Conservation (phyloP, 1,284 basidiomycete genomes). For the Trametes polyzona region DNA sequence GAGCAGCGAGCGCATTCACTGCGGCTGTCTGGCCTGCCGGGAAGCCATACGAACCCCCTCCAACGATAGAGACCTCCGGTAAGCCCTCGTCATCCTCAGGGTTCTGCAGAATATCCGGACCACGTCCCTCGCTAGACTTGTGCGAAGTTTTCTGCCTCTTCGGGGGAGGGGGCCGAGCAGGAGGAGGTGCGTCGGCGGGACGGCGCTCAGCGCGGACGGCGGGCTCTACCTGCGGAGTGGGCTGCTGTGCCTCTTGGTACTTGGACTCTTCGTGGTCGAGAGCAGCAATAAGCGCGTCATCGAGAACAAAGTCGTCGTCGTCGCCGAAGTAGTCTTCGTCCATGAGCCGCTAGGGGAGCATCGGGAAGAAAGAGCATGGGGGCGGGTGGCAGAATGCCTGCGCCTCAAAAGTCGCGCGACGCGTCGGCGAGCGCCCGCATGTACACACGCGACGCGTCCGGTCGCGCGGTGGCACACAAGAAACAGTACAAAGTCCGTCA, state of each 20-base stretch:
- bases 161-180: background rate
- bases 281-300: slow-evolving; percentile 62
- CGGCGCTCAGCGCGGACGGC: slow-evolving; percentile 23
- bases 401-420: background rate
- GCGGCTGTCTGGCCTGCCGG: slow-evolving; percentile 16
- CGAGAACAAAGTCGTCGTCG: slow-evolving; percentile 65
- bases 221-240: slow-evolving; percentile 16
- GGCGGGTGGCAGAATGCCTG: background rate
- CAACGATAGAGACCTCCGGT: slow-evolving; percentile 58
- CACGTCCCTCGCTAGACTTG: background rate
- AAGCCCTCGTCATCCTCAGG: slow-evolving; percentile 52
- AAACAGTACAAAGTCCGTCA: background rate
- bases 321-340: slow-evolving; percentile 69
- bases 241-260: slow-evolving; percentile 40
- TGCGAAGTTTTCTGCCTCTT: slow-evolving; percentile 22
- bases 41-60: slow-evolving; percentile 42
- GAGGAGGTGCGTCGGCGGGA: slow-evolving; percentile 18
- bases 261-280: slow-evolving; percentile 65
- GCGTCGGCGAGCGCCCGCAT: background rate
- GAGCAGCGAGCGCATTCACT: slow-evolving; percentile 14
- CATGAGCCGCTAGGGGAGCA: slow-evolving; percentile 43
- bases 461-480: background rate
- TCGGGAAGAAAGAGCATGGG: slow-evolving; percentile 9
- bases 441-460: slow-evolving; percentile 10
- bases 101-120: background rate